These are phyloP conservation scores for Chromera velia DNA, from an alignment of 73 alveolate species.

Conservation along the genomic window DNA sequence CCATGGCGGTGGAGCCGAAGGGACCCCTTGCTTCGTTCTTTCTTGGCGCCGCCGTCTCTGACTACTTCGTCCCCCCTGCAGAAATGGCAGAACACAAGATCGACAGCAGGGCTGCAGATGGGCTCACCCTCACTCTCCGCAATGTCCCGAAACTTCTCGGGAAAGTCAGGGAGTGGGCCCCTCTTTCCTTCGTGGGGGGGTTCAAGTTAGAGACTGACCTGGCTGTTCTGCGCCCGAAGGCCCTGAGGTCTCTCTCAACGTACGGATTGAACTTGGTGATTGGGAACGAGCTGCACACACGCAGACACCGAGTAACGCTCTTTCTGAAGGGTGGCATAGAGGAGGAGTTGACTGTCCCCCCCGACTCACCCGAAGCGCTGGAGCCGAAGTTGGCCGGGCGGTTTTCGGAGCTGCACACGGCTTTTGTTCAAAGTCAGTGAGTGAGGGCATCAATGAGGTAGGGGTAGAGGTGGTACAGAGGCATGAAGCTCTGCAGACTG, in stretches of 20 bases:
- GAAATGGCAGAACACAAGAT: neutral
- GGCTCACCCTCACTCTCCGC: neutral
- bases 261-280: neutral
- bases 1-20: slow-evolving; percentile 26
- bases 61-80: slow-evolving; percentile 48
- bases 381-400: too few species aligned
- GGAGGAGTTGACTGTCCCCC: too few species aligned
- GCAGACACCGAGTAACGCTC: neutral
- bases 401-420: too few species aligned
- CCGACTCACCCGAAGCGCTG: too few species aligned
- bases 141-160: neutral
- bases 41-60: slow-evolving; percentile 70
- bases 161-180: neutral
- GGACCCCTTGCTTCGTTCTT: neutral
- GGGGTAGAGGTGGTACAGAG: too few species aligned
- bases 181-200: neutral
- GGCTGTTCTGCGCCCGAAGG: neutral
- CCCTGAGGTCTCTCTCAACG: neutral
- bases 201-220: neutral
- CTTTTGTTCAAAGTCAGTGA: too few species aligned
- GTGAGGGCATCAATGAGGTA: too few species aligned
- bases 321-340: too few species aligned
- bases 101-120: neutral
- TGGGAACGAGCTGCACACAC: neutral
- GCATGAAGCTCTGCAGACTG: too few species aligned